Evolutionary conservation across 768 basidiomycete species (phyloP).

Genomic region (Gloeophyllum trabeum): DNA sequence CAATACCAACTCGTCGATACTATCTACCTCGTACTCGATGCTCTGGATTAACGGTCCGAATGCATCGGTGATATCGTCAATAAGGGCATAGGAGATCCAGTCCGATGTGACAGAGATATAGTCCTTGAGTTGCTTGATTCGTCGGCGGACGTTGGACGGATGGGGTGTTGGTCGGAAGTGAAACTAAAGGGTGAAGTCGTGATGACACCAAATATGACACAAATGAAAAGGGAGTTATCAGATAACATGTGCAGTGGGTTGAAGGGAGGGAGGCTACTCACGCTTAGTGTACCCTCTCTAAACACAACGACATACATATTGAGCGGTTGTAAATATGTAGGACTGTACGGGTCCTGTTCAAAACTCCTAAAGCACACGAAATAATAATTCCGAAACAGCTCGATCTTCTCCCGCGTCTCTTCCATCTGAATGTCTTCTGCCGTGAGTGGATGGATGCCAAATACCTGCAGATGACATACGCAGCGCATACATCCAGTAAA

Average conservation of each 20-base stretch:
- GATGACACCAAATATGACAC: no score
- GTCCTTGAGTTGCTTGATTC: constrained; percentile 98
- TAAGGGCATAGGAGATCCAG: constrained; percentile 99
- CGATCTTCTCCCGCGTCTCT: constrained; percentile 99
- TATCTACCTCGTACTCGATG: constrained; percentile 99
- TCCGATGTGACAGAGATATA: constrained; percentile 98
- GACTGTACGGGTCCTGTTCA: constrained; percentile 96
- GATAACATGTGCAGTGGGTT: neutral
- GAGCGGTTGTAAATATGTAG: constrained; percentile 92
- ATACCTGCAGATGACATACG: constrained; percentile 48
- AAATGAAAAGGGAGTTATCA: neutral
- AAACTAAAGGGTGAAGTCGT: constrained; percentile 61
- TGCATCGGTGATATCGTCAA: constrained; percentile 98
- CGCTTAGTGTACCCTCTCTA: constrained; percentile 90
- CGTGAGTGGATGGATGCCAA: constrained; percentile 93
- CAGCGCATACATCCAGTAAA: neutral
- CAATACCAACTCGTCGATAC: constrained; percentile 94
- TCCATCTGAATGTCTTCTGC: constrained; percentile 99
- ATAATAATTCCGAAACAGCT: constrained; percentile 97
- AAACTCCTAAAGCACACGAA: constrained; percentile 98
- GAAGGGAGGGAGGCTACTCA: constrained; percentile 25
- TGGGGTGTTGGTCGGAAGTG: constrained; percentile 97
- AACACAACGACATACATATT: constrained; percentile 99
- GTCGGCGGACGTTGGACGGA: constrained; percentile 93
- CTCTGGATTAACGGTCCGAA: constrained; percentile 97